Evolutionary conservation across 306 rosid genomes (phyloP).

Genomic region (Malus orientalis): DNA sequence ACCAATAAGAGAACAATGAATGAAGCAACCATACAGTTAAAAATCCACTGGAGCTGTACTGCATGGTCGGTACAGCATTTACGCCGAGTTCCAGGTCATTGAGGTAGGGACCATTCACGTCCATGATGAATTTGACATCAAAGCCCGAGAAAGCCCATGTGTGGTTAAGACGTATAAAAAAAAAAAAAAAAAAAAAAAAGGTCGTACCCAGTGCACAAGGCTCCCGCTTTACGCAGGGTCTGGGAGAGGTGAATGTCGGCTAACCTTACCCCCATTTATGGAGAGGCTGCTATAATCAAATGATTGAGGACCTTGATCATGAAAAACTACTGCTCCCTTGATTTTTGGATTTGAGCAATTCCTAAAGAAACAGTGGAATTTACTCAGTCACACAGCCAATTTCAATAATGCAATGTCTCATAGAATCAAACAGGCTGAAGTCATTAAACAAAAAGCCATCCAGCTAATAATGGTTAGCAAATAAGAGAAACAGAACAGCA

Average conservation of each 20-base stretch:
- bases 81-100: slow-evolving; percentile 82
- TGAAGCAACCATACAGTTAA: slow-evolving; percentile 58
- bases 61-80: slow-evolving; percentile 73
- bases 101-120: slow-evolving; percentile 82
- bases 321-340: slow-evolving; percentile 84
- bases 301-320: slow-evolving; percentile 71
- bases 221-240: too few relatives aligned
- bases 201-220: too few relatives aligned
- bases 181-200: too few relatives aligned
- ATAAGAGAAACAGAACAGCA: not conserved
- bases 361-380: too few relatives aligned
- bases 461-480: not conserved
- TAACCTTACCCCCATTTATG: too few relatives aligned
- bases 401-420: not conserved
- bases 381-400: slow-evolving; percentile 5
- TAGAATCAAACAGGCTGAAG: not conserved
- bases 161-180: slow-evolving; percentile 93
- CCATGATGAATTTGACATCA: slow-evolving; percentile 86
- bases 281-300: slow-evolving; percentile 94
- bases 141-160: slow-evolving; percentile 99
- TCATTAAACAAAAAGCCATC: not conserved
- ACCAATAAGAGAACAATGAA: slow-evolving; percentile 18
- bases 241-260: too few relatives aligned
- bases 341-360: too few relatives aligned
- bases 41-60: slow-evolving; percentile 93